Evolutionary conservation across 2,329 filamentous ascomycete species (phyloP), one percentile per base, ranked within the genome.

Genomic region (Cryphonectria radicalis): DNA sequence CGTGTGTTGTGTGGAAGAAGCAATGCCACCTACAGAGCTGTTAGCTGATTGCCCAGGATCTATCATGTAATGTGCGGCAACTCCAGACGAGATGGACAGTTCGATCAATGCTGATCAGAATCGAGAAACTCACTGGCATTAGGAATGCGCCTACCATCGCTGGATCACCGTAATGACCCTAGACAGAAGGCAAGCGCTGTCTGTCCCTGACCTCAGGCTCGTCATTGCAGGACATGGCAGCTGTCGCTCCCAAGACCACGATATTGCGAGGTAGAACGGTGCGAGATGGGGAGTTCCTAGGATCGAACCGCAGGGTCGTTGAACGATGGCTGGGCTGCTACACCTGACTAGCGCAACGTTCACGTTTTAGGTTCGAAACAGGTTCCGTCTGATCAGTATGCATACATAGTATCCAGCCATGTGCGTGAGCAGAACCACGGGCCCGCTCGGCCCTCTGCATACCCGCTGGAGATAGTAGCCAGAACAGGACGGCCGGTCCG

Each of bases 301-400:
- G 14, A 50, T n/a, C 46, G 28, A 14, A 59, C 28, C 14, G 25
- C 7, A 17, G 14, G 25, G 17, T 6, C 25, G 55, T 59, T 59
- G 55, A 32, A 22, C 6, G 28, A 35, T 19, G 55, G 53, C 11
- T 32, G 7, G 28, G 55, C 7, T 35, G 13, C 11, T 14, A 59
- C 55, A 28, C 25, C 55, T 8, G 55, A 32, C 55, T 59, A 59
- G 55, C 55, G 19, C 65, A 17, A 59, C 32, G 32, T 53, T 66
- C 57, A 68, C 32, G 46, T 69, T 65, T 70, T 65, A 63, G 63
- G 70, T 66, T 63, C 67, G 70, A 72, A 67, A 72, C 70, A 67
- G 67, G 70, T 46, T 46, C 70, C 25, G 67, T 72, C 67, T 70
- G 63, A 66, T 67, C 70, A 63, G 42, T 62, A 50, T 40, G 64